A percentile compares a stretch with the other conserved stretches of the same genome.
These are phyloP conservation scores for Xylaria sp. DNA, from an alignment of 495 filamentous ascomycete species.

Conservation along the genomic window DNA sequence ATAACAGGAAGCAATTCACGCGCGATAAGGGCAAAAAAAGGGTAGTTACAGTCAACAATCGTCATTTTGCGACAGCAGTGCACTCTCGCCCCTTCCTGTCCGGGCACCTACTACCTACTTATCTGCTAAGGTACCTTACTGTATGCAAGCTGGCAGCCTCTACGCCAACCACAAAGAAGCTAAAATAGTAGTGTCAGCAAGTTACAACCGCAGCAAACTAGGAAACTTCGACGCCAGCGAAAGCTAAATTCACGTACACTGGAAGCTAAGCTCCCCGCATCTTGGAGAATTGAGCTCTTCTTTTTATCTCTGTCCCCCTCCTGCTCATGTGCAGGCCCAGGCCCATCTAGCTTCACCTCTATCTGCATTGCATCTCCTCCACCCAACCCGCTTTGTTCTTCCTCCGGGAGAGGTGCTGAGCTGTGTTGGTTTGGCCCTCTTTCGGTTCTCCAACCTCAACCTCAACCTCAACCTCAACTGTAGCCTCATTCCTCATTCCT, in stretches of 20 bases:
- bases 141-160: not conserved
- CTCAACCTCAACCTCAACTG: not conserved
- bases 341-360: not conserved
- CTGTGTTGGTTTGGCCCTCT: not conserved
- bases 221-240: conserved; percentile 1
- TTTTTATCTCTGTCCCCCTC: not conserved
- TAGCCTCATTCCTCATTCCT: too few species aligned
- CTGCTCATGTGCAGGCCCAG: not conserved
- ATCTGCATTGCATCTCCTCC: not conserved
- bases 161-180: not conserved
- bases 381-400: not conserved
- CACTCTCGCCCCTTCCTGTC: conserved; percentile 3
- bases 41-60: not conserved
- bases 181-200: conserved; percentile 1
- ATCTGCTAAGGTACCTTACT: too few species aligned
- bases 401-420: conserved; percentile 2
- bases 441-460: not conserved
- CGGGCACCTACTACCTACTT: not conserved
- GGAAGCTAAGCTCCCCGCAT: conserved; percentile 15
- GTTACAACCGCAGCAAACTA: not conserved
- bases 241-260: conserved; percentile 12
- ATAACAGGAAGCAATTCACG: conserved; percentile 19
- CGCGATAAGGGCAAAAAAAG: conserved; percentile 20
- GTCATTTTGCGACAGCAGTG: not conserved
- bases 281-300: not conserved